Evolutionary conservation across 257 asterid genomes (phyloP), one percentile per base, ranked within the genome.

Genomic region (Rauvolfia tetraphylla): DNA sequence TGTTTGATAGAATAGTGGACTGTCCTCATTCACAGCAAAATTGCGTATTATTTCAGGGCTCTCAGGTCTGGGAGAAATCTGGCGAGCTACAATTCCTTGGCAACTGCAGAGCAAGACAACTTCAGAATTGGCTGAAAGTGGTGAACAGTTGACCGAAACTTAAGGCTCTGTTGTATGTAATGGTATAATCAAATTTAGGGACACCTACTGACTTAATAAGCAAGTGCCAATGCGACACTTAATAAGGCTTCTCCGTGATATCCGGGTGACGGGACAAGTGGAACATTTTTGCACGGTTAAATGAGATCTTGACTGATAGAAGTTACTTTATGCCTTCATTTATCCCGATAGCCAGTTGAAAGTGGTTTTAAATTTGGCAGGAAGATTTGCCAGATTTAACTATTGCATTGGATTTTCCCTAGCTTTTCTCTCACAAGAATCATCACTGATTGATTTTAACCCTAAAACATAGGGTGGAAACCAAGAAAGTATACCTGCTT

Each of bases 31-130:
- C 0, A 39, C 39, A 18, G 1, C 48, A 29, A n/a, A 74, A 23
- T 58, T 58, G 31, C 17, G 7, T 39, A 18, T 7, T 38, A 10
- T 54, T 58, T 25, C 48, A 53, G 77, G 6, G 66, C 58, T 29
- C 56, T 39, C 41, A 54, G 31, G 73, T 3, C 49, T 12, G 34
- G 73, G 17, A 75, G 46, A 33, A 75, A 75, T 62, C 58, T 27
- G 51, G 20, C 36, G 31, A 27, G 58, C 29, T 29, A 63, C 71
- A 29, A 41, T 61, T 66, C 46, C 51, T 36, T 67, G 25, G 15
- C 46, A 65, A 53, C 36, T 67, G 15, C 25, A 41, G 36, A 65
- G 34, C 4, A n/a, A 41, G 66, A 49, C 76, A 71, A 22, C 48
- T 46, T 48, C 3, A 48, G 5, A 23, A 49, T 33, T 33, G 75